A percentile compares a stretch with the other conserved stretches of the same genome.
Conservation (phyloP, 768 basidiomycete genomes). For the Boletus insuetus region DNA sequence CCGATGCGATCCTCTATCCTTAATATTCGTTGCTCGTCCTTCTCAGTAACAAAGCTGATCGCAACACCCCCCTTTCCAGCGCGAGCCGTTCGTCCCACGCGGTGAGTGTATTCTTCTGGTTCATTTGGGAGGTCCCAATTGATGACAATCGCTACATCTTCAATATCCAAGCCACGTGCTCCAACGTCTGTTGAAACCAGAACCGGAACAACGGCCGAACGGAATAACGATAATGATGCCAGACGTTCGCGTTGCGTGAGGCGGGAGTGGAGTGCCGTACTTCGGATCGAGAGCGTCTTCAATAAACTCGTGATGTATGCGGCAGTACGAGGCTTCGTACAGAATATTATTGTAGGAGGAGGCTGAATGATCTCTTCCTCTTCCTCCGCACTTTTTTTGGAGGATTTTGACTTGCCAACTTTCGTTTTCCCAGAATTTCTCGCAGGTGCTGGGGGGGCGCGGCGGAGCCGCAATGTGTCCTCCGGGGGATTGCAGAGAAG, state of each 20-base stretch:
- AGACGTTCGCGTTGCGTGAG: conserved; percentile 90
- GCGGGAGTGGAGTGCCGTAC: conserved; percentile 88
- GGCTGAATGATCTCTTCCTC: conserved; percentile 65
- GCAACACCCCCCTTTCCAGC: conserved; percentile 88
- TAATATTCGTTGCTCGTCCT: conserved; percentile 81
- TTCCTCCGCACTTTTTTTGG: conserved; percentile 32
- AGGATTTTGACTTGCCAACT: conserved; percentile 31
- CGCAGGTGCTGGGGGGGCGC: conserved; percentile 52
- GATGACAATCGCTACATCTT: conserved; percentile 92
- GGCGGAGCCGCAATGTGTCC: conserved; percentile 64
- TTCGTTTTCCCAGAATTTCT: conserved; percentile 23
- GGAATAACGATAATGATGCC: conserved; percentile 80
- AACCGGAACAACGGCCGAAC: conserved; percentile 83
- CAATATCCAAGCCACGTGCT: conserved; percentile 92
- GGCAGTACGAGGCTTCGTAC: conserved; percentile 77
- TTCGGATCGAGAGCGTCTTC: conserved; percentile 76
- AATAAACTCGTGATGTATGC: conserved; percentile 84
- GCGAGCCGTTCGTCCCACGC: conserved; percentile 91
- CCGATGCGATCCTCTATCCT: conserved; percentile 85
- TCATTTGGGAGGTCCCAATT: conserved; percentile 95
- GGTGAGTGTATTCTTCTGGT: conserved; percentile 93
- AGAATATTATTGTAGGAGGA: conserved; percentile 97
- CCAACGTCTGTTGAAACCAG: conserved; percentile 95
- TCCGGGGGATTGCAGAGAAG: conserved; percentile 87
- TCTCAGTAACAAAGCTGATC: conserved; percentile 92